Evolutionary conservation across 2,329 filamentous ascomycete species (phyloP), one percentile per base, ranked within the genome.

Genomic region (Beauveria varroae): DNA sequence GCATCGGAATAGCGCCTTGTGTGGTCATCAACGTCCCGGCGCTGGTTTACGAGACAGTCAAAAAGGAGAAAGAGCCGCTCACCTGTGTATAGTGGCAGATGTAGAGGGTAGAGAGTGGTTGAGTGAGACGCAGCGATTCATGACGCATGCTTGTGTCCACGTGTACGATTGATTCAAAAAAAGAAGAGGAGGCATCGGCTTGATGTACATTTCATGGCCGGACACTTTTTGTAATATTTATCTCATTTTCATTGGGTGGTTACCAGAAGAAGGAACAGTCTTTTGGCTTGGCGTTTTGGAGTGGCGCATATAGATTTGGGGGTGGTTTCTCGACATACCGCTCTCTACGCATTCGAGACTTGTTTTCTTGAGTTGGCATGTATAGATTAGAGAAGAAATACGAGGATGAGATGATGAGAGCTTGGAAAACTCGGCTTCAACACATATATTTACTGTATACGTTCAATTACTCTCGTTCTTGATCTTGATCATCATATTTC

Each of bases 221-320:
- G 26, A 28, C 28, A 54, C 34, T 47, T 54, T 41, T 54, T 60
- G 46, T 59, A 52, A 22, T 52, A 52, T 37, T 43, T 52, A 59
- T 59, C 43, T 44, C 14, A 46, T 46, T 18, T 47, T 60, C n/a
- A 24, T 60, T 40, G 50, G 28, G 12, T 24, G 37, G 22, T 28
- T 12, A 44, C 34, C 46, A 40, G 28, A 28, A 44, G 37, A 59
- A 34, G 49, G 26, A 18, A 47, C 6, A 37, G 12, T 28, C 26
- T 47, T 37, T 46, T 54, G 57, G 57, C 18, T 41, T 28, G 57
- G 57, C 57, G 57, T 60, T 60, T n/a, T 44, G 57, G 57, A 46
- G 57, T 54, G 50, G 41, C 57, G 51, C 12, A 51, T 46, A 57
- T 61, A 61, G 60, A 61, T 37, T 59, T 44, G 57, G 47, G 26